phyloP scores from a whole-genome alignment of 2,329 filamentous ascomycete genomes.

The Epichloe aotearoae region DNA sequence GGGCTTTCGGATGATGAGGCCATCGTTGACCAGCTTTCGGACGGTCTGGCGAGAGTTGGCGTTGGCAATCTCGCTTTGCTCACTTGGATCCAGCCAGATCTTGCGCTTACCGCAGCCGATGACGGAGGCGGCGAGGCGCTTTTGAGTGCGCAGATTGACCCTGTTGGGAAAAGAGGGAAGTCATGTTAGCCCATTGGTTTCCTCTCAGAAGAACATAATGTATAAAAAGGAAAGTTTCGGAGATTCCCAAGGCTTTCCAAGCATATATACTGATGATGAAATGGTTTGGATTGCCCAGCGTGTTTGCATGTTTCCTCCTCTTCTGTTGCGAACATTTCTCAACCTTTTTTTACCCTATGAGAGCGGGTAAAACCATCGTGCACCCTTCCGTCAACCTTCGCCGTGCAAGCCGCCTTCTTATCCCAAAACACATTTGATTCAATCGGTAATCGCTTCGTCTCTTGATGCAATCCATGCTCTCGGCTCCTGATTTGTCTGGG shows the following conservation, averaged over 20 bases:
- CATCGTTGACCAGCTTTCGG: conserved; percentile 99
- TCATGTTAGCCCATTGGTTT: conserved; percentile 15
- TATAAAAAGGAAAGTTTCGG: background rate
- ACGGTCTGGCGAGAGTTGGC: conserved; percentile 99
- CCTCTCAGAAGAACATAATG: no score
- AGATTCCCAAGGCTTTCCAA: background rate
- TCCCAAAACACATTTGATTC: background rate
- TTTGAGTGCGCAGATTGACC: conserved; percentile 99
- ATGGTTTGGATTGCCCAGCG: background rate
- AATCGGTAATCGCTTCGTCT: conserved; percentile 4
- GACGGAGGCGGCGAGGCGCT: conserved; percentile 98
- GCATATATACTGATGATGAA: background rate
- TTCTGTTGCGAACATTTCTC: background rate
- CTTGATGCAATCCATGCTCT: background rate
- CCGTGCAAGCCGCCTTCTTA: conserved; percentile 1
- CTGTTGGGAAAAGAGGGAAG: conserved; percentile 33
- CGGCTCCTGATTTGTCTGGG: background rate
- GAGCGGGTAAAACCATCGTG: background rate
- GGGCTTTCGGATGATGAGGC: conserved; percentile 99
- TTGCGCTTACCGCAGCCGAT: conserved; percentile 99
- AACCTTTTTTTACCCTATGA: background rate
- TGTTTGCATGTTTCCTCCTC: background rate
- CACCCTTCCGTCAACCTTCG: conserved; percentile 1
- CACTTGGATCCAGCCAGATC: conserved; percentile 99
- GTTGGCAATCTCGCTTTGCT: conserved; percentile 98